Evolutionary conservation across 257 asterid genomes (phyloP), one percentile per base, ranked within the genome.

Genomic region (Thymus mandschuricus): DNA sequence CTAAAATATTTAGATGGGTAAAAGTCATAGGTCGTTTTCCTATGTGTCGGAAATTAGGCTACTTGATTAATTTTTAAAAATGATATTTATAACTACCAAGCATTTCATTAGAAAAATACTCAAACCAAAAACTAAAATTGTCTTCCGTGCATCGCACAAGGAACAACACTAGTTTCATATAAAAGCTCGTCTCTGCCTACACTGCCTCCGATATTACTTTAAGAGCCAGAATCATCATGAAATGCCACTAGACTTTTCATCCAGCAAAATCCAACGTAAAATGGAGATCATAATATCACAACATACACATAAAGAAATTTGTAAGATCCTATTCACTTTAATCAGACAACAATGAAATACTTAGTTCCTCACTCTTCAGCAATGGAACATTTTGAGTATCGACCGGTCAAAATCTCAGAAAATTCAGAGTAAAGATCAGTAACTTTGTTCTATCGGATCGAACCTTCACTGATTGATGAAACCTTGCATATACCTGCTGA

Each of bases 401-500:
- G 4, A 50, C 8, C 30, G 44, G 70, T 33, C 65, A 72, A 64
- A 72, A 72, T 72, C 76, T 59, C 40, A 6, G 28, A n/a, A 38
- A 57, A 55, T 7, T 56, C 33, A 7, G 35, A 21, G 33, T 2
- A 13, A 58, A 28, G 46, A 28, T n/a, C 11, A 28, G 61, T 50
- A 60, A 31, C 21, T 34, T 28, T 43, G 34, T 40, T 61, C 86
- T 83, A 94, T 69, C 86, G 81, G 51, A 94, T 88, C 10, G 92
- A 80, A 3, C 93, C 99, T 65, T 84, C 88, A 44, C 70, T 33
- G 62, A 94, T 86, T 3, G 99, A 84, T 31, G 85, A 72, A 60
- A 89, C 97, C 81, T 66, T 94, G 82, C 99, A 94, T 12, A 78
- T 91, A 64, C 99, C 99, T 11, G 89, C 88, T 10, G 97, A 85